Evolutionary conservation across 768 basidiomycete species (phyloP), one percentile per base, ranked within the genome.

Genomic region (Termitomyces sp.): DNA sequence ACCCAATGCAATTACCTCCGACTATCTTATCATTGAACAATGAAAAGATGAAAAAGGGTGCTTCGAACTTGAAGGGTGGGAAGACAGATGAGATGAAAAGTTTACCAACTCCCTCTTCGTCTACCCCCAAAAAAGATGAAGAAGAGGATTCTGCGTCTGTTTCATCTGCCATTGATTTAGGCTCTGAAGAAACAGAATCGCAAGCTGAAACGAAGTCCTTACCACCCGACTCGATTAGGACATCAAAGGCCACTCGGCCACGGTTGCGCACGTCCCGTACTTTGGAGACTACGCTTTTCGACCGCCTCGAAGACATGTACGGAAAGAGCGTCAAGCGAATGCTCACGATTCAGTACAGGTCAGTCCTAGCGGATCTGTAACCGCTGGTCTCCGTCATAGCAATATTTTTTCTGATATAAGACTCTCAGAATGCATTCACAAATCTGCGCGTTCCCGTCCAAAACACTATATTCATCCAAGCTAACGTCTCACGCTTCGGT

Each of bases 1-100:
- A 98, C 70, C 95, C 94, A 2, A 88, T 93, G 79, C 96, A 98
- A 74, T 78, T 99, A 3, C 94, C 94, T 0, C 96, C 96, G 0
- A 99, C 96, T 0, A 84, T 98, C 44, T 75, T 96, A 27, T 91
- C 92, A 5, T 63, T 82, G 7, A 73, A 83, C 55, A 72, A 73
- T 27, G 68, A 73, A n/a, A 69, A 35, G 39, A 63, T 60, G 40
- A 35, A 16, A 6, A 49, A 38, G n/a, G n/a, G 20, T 12, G 23
- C 22, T 25, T 36, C 0, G 5, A 13, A 27, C 16, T 7, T 16
- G 13, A 49, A 36, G 35, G n/a, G 16, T 5, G 6, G 12, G 7
- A 31, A 50, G 36, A 10, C 13, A 31, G 27, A 32, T 9, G 13
- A 31, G 15, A 32, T 20, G 18, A 41, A 41, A 16, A 3, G 23